phyloP scores from a whole-genome alignment of 2,329 filamentous ascomycete genomes.

The Ophiocordyceps unilateralis region DNA sequence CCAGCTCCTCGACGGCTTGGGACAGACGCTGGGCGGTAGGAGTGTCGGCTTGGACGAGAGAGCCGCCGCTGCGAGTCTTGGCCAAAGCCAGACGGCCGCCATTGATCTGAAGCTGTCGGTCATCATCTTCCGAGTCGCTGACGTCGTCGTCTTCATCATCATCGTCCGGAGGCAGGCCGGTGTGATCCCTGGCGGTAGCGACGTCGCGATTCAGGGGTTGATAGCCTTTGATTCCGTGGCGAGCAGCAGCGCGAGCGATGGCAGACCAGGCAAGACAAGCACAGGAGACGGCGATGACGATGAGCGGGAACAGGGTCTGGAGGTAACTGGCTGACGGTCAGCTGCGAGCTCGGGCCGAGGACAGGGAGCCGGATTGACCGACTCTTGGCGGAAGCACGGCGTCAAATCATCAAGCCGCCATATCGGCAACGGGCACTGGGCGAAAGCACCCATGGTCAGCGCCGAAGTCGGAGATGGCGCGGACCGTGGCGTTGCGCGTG shows the following conservation, averaged over 20 bases:
- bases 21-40: slow-evolving; percentile 57
- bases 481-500: background rate
- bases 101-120: slow-evolving; percentile 32
- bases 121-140: slow-evolving; percentile 36
- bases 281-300: slow-evolving; percentile 53
- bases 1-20: slow-evolving; percentile 57
- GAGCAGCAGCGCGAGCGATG: slow-evolving; percentile 32
- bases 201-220: slow-evolving; percentile 29
- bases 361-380: slow-evolving; percentile 17
- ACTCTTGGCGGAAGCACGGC: slow-evolving; percentile 50
- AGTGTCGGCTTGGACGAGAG: slow-evolving; percentile 54
- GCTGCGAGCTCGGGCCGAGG: background rate
- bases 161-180: slow-evolving; percentile 29
- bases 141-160: slow-evolving; percentile 38
- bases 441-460: slow-evolving; percentile 24
- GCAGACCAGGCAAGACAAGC: slow-evolving; percentile 44
- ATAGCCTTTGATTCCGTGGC: slow-evolving; percentile 37
- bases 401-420: slow-evolving; percentile 49
- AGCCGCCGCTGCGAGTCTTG: slow-evolving; percentile 44
- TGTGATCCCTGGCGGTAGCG: slow-evolving; percentile 24
- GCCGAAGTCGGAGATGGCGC: slow-evolving; percentile 1
- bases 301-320: slow-evolving; percentile 61
- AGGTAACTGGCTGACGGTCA: slow-evolving; percentile 14
- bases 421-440: slow-evolving; percentile 37
- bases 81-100: slow-evolving; percentile 39